Conservation (phyloP, 805 yeast genomes). For the Hanseniaspora vineae region DNA sequence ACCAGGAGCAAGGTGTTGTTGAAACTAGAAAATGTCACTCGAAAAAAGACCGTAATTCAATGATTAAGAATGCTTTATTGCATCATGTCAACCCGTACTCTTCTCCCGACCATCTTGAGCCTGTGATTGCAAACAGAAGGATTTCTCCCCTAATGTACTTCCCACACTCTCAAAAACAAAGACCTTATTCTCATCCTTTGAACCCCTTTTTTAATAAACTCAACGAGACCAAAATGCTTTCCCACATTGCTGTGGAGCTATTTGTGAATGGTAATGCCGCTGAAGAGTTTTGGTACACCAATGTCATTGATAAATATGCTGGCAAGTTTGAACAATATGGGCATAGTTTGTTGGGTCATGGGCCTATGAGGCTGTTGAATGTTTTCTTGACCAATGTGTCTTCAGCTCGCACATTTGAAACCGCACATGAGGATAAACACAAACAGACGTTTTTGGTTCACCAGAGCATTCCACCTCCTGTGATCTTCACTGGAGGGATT, state of each 20-base stretch:
- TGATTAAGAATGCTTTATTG: conserved; percentile 1
- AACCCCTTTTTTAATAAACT: conserved; percentile 1
- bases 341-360: conserved; percentile 41
- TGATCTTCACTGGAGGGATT: conserved; percentile 69
- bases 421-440: neutral
- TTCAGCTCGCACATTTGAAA: neutral
- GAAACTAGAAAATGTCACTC: conserved; percentile 4
- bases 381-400: conserved; percentile 32
- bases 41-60: conserved; percentile 8
- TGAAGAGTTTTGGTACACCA: conserved; percentile 78
- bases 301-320: conserved; percentile 36
- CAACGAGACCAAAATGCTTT: neutral
- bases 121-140: conserved; percentile 8
- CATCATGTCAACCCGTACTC: conserved; percentile 6
- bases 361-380: conserved; percentile 58
- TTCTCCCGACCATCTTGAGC: conserved; percentile 9
- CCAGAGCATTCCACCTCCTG: conserved; percentile 54
- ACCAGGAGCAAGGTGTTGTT: conserved; percentile 5
- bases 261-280: conserved; percentile 63
- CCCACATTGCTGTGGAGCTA: conserved; percentile 30
- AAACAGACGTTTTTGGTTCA: conserved; percentile 42
- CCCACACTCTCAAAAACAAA: conserved; percentile 23
- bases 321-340: conserved; percentile 28
- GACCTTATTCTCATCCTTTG: conserved; percentile 14
- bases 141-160: conserved; percentile 34